Evolutionary conservation across 106 monocot species (phyloP), one percentile per base, ranked within the genome.

Genomic region (Dendrobium huoshanense): DNA sequence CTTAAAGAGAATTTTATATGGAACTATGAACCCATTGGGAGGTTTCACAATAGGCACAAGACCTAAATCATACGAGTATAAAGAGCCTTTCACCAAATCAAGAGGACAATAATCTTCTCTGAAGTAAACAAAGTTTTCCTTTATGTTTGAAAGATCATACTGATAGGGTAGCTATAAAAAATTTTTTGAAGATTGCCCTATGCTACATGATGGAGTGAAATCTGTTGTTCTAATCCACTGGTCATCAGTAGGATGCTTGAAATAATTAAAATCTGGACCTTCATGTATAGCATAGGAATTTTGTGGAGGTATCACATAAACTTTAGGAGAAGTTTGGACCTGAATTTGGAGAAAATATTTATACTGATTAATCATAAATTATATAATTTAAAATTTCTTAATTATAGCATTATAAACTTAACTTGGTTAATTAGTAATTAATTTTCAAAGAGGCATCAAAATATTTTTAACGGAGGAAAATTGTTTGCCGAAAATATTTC

Each of bases 161-260:
- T 77, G 1, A 33, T 72, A 43, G 4, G 87, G 81, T 49, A 97
- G 82, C 81, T 97, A 83, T 80, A 97, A 88, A 87, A 90, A 94
- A 22, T 92, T 67, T 1, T 85, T 82, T 79, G 82, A 87, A 79
- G 94, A 94, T 84, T 94, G 90, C 17, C 97, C 97, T 9, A 97
- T 91, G 77, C 82, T 84, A 82, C 82, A 79, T 5, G n/a, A n/a
- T n/a, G 90, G 82, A 54, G 92, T 89, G 58, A 97, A 97, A 81
- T 97, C 97, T 41, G 82, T 92, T 74, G 97, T 87, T 86, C 97
- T 94, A 22, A 88, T 48, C 94, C 97, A 94, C 43, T 86, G 84
- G 48, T 97, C 90, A 85, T 94, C 96, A 43, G 65, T 80, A n/a
- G 8, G 1, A 47, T 90, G 82, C 80, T 80, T 87, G 55, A 81